Evolutionary conservation across 164 flowering plant species (phyloP).

Genomic region (Nymphaea thermarum): DNA sequence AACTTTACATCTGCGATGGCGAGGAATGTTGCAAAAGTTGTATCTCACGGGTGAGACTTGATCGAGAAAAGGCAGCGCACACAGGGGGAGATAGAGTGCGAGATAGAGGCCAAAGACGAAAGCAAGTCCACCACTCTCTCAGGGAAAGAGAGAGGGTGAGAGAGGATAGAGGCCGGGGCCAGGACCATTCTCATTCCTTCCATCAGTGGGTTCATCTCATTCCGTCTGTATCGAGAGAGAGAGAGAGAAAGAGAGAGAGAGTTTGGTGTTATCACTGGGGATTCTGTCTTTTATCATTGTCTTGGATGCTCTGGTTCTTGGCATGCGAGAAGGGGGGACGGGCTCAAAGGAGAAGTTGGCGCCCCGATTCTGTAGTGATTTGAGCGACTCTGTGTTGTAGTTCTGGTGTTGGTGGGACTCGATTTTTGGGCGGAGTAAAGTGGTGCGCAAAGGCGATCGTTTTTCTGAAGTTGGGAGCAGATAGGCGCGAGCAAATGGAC

Average conservation of each 20-base stretch:
- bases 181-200: neutral
- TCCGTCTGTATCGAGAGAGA: too few species aligned
- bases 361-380: neutral
- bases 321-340: neutral
- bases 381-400: too few species aligned
- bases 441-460: neutral
- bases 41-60: too few species aligned
- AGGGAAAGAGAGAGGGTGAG: neutral
- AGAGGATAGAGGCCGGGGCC: neutral
- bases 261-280: too few species aligned
- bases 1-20: neutral
- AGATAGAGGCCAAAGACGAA: neutral
- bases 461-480: neutral
- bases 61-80: too few species aligned
- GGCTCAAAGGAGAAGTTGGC: neutral
- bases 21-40: neutral
- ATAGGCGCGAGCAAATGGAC: slow-evolving; percentile 27
- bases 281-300: too few species aligned
- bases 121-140: neutral
- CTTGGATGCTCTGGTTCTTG: neutral
- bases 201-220: neutral
- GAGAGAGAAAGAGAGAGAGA: too few species aligned
- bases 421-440: neutral
- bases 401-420: neutral
- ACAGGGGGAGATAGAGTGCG: neutral